Evolutionary conservation across 2,329 filamentous ascomycete species (phyloP).

Genomic region (Trichothecium roseum): DNA sequence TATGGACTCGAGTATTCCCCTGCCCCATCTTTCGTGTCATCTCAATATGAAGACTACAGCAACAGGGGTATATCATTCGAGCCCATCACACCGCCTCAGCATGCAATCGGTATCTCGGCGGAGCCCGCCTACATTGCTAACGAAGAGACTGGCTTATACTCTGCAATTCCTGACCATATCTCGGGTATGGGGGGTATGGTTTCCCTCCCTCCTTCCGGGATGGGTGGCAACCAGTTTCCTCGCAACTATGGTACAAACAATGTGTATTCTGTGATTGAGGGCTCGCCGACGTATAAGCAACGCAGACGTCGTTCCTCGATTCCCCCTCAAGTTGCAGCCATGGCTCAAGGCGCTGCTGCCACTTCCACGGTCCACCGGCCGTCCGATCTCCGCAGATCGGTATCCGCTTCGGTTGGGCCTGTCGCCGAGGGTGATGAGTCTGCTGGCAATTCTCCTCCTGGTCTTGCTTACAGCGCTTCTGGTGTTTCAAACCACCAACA

Average conservation of each 20-base stretch:
- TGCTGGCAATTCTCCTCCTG: conserved; percentile 68
- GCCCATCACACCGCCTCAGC: conserved; percentile 91
- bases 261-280: conserved; percentile 93
- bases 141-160: conserved; percentile 93
- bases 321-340: conserved; percentile 62
- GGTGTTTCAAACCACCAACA: conserved; percentile 60
- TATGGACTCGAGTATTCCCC: conserved; percentile 95
- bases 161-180: conserved; percentile 82
- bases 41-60: conserved; percentile 96
- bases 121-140: conserved; percentile 98
- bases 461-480: conserved; percentile 61
- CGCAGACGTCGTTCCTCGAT: conserved; percentile 87
- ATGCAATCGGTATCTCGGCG: conserved; percentile 66
- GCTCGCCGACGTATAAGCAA: conserved; percentile 98
- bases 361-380: conserved; percentile 59
- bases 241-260: conserved; percentile 64
- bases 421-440: conserved; percentile 72
- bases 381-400: conserved; percentile 82
- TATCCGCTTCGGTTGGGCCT: conserved; percentile 78
- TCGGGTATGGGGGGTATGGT: conserved; percentile 76
- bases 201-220: conserved; percentile 76
- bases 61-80: conserved; percentile 93
- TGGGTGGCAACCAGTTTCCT: conserved; percentile 70
- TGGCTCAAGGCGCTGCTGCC: conserved; percentile 57
- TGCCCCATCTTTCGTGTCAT: conserved; percentile 96